Evolutionary conservation across 257 asterid genomes (phyloP).

Genomic region (Solanum dulcamara): DNA sequence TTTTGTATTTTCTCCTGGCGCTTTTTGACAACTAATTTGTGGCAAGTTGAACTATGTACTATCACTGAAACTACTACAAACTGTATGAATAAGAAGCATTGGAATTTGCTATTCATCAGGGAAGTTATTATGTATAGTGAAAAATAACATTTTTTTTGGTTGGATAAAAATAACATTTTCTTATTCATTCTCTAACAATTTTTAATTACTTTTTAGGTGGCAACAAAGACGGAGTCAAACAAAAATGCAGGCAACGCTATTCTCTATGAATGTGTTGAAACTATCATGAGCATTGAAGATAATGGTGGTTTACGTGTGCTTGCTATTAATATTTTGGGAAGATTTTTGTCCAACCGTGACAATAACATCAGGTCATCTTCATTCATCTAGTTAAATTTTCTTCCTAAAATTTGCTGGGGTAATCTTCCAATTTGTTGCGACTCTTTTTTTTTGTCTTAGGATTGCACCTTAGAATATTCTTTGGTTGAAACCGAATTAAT

Average conservation of each 20-base stretch:
- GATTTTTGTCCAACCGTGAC: conserved; percentile 96
- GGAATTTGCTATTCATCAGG: not conserved
- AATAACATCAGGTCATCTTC: conserved; percentile 73
- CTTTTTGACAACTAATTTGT: not conserved
- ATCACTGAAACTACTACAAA: not conserved
- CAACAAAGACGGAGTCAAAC: conserved; percentile 95
- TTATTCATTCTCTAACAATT: not conserved
- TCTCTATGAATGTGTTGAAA: conserved; percentile 92
- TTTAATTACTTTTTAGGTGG: conserved; percentile 50
- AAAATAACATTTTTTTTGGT: not conserved
- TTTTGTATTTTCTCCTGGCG: not conserved
- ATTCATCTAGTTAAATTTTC: not conserved
- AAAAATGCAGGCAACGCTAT: conserved; percentile 95
- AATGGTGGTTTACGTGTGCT: conserved; percentile 93
- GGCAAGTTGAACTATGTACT: not conserved
- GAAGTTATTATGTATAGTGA: not conserved
- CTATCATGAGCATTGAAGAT: conserved; percentile 88
- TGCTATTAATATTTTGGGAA: conserved; percentile 94
- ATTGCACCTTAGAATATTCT: not conserved
- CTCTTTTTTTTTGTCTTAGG: not conserved
- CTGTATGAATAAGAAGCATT: not conserved
- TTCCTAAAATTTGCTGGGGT: not conserved
- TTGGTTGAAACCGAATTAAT: not conserved
- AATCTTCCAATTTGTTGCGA: not conserved
- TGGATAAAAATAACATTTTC: not conserved